These are phyloP conservation scores for Taiozyma sp. DNA, from an alignment of 1,139 yeast genomes.

Conservation along the genomic window DNA sequence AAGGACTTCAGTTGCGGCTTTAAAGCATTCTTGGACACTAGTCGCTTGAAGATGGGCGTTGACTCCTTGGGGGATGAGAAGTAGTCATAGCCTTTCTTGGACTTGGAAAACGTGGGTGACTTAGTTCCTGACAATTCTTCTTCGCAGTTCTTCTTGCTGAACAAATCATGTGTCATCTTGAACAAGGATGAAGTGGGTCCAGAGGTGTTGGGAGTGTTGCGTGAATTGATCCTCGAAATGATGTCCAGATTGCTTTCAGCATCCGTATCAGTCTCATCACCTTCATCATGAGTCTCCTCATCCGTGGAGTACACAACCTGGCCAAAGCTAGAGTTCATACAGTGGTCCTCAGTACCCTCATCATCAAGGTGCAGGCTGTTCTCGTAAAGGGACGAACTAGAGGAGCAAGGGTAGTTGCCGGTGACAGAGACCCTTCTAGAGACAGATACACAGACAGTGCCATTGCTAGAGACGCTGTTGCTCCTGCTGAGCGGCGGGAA, in stretches of 20 bases:
- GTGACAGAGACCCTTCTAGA: not conserved
- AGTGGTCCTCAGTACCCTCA: slow-evolving; percentile 4
- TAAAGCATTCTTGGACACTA: slow-evolving; percentile 18
- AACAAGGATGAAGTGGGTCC: not conserved
- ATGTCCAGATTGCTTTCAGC: slow-evolving; percentile 3
- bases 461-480: not conserved
- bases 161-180: slow-evolving; percentile 13
- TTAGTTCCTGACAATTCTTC: slow-evolving; percentile 9
- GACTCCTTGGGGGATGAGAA: slow-evolving; percentile 13
- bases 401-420: slow-evolving; percentile 12
- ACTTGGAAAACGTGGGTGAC: slow-evolving; percentile 15
- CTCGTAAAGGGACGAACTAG: slow-evolving; percentile 21
- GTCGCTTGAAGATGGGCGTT: slow-evolving; percentile 23
- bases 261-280: slow-evolving; percentile 6
- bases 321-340: not conserved
- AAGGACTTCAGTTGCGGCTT: slow-evolving; percentile 24
- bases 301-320: not conserved
- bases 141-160: slow-evolving; percentile 11
- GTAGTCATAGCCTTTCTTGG: slow-evolving; percentile 7
- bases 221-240: slow-evolving; percentile 2
- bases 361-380: slow-evolving; percentile 10
- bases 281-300: not conserved
- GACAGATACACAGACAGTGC: not conserved
- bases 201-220: slow-evolving; percentile 1
- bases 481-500: not conserved